These are phyloP conservation scores for Pigoraptor vietnamica DNA, from an alignment of 78 protist species.

Conservation along the genomic window DNA sequence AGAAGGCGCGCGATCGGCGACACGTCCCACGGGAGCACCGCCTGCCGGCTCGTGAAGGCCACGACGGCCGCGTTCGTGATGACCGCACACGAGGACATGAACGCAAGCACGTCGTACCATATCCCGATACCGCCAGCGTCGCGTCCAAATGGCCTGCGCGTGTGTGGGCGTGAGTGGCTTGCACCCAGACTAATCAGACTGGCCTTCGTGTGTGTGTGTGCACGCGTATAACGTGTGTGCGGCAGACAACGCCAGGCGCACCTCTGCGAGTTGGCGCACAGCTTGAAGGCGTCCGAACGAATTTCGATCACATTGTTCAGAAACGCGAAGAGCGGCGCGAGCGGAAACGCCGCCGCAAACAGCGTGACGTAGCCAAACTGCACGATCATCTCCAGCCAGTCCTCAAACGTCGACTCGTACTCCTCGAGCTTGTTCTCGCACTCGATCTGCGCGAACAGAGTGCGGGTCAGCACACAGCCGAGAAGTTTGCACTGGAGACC, in stretches of 20 bases:
- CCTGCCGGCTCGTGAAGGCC: background rate
- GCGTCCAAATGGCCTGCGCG: constrained; percentile 22
- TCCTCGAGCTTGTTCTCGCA: background rate
- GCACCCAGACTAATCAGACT: too few species aligned
- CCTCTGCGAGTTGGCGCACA: constrained; percentile 3
- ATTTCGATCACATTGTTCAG: constrained; percentile 63
- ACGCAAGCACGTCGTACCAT: background rate
- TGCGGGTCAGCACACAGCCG: background rate
- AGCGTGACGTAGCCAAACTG: constrained; percentile 54
- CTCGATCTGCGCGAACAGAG: background rate
- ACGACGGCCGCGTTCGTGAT: background rate
- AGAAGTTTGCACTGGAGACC: background rate
- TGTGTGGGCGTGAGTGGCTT: background rate
- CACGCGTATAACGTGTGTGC: too few species aligned
- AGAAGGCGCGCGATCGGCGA: background rate
- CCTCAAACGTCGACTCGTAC: background rate
- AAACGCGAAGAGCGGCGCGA: constrained; percentile 53
- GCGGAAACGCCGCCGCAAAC: constrained; percentile 59
- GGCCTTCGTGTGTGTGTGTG: too few species aligned
- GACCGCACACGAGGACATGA: background rate
- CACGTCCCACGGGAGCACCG: background rate
- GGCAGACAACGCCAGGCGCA: too few species aligned
- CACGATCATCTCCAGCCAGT: constrained; percentile 21
- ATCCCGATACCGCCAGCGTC: constrained; percentile 16
- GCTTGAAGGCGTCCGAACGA: constrained; percentile 49